Base-by-base conservation (phyloP, 257 asterid genomes). In the Paulownia fortunei region DNA sequence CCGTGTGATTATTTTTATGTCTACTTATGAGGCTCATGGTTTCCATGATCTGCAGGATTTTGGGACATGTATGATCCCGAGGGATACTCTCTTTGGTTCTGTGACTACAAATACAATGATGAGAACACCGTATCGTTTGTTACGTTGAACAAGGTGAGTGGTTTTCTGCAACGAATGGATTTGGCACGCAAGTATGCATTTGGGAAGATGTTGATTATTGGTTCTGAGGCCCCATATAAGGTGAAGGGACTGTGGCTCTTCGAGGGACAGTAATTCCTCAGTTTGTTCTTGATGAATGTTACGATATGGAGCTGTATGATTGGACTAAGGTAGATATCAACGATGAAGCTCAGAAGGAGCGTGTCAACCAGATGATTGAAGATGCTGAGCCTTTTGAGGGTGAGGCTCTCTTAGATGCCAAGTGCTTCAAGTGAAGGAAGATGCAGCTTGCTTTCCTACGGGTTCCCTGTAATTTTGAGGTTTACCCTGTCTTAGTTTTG, bases 11-110 rank as follows among this genome's bases (percentile, higher is more conserved):
- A 65, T 81, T 65, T 34, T 52, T 64, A 52, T 37, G 47, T 67
- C 37, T 55, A 82, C 64, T 34, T 24, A 11, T 26, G 59, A 65
- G 46, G 41, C 58, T 80, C 30, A 51, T 55, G 19, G 26, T 34
- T 66, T 70, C 9, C 2, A 8, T 34, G 34, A 7, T 66, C 60
- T 77, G 72, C 90, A 94, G 99, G 98, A 18, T 94, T 94, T 51
- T 94, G 98, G 99, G 98, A 94, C 76, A 94, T 94, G 99, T 94
- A 91, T 80, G 99, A 94, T 74, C 97, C 97, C 0, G 99, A 92
- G 83, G 99, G 98, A 49, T 94, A 92, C 90, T 94, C 98, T 15
- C 97, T 94, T 2, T 94, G 98, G 98, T 94, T 94, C 85, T 94
- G 99, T 34, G 91, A 92, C 52, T 94, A 94, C 88, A 94, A 94